Percentiles rank a stretch among this genome's conserved stretches.
Evolutionary conservation across 768 basidiomycete species (phyloP).

Genomic region (Kwoniella newhampshirensis): DNA sequence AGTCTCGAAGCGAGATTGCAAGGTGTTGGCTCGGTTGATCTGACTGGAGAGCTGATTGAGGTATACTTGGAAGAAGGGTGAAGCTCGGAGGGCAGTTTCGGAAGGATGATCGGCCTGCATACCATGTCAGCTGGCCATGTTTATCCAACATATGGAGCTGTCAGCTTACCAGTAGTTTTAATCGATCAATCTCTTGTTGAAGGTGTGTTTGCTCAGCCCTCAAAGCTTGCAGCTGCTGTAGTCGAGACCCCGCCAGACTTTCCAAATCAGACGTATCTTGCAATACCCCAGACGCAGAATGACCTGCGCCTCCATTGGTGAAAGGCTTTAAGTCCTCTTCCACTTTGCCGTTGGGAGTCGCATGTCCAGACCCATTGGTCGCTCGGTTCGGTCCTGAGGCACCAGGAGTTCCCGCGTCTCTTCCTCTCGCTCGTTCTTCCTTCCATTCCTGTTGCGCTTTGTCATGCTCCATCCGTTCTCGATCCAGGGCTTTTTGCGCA

Average conservation of each 20-base stretch:
- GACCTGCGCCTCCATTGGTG: constrained; percentile 19
- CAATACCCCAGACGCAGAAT: constrained; percentile 15
- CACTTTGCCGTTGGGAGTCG: constrained; percentile 42
- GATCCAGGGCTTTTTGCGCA: constrained; percentile 40
- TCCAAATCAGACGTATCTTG: constrained; percentile 42
- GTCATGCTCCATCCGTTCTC: constrained; percentile 47
- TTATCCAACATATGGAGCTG: neutral
- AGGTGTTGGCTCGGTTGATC: constrained; percentile 55
- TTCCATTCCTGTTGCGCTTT: constrained; percentile 34
- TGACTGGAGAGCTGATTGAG: constrained; percentile 59
- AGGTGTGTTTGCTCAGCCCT: constrained; percentile 37
- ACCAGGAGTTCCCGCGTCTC: constrained; percentile 30
- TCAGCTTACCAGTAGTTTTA: constrained; percentile 28
- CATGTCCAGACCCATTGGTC: constrained; percentile 37
- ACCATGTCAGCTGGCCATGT: constrained; percentile 1
- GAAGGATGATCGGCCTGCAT: constrained; percentile 41
- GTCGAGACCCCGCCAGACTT: constrained; percentile 36
- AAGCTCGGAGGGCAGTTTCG: constrained; percentile 34
- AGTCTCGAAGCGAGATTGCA: constrained; percentile 54
- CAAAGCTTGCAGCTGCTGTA: constrained; percentile 36
- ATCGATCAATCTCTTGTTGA: constrained; percentile 35
- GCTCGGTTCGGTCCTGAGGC: constrained; percentile 12
- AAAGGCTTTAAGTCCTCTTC: constrained; percentile 37
- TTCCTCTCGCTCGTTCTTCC: constrained; percentile 20
- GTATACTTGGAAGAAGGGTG: constrained; percentile 61